phyloP scores from a whole-genome alignment of 2,329 filamentous ascomycete genomes.

The Raffaelea ambrosiae region DNA sequence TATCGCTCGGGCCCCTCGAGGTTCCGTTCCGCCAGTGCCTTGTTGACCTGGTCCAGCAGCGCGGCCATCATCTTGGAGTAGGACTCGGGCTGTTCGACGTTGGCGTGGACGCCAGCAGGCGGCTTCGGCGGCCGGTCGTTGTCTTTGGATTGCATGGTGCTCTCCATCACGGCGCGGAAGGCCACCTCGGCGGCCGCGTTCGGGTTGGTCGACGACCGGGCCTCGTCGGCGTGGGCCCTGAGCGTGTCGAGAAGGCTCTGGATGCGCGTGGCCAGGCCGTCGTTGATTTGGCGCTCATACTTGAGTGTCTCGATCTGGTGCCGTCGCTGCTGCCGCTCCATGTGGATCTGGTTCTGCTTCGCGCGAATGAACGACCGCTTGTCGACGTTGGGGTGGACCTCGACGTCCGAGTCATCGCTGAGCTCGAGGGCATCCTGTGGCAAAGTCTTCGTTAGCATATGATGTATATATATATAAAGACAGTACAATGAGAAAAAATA shows the following conservation, averaged over 20 bases:
- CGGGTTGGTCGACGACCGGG: conserved; percentile 36
- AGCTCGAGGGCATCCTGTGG: conserved; percentile 89
- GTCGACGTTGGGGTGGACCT: conserved; percentile 98
- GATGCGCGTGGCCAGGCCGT: conserved; percentile 75
- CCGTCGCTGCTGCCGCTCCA: conserved; percentile 76
- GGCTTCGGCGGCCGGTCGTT: conserved; percentile 67
- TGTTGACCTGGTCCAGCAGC: conserved; percentile 88
- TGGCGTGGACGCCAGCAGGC: conserved; percentile 69
- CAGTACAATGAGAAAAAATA: not conserved
- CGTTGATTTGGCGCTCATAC: conserved; percentile 89
- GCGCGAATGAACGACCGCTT: conserved; percentile 97
- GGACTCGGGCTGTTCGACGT: conserved; percentile 65
- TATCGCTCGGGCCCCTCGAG: conserved; percentile 51
- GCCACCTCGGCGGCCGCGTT: conserved; percentile 62
- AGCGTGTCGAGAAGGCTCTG: conserved; percentile 67
- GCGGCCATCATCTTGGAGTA: conserved; percentile 99
- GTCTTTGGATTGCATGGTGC: conserved; percentile 54
- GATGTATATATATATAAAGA: too few species aligned
- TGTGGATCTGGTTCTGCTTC: conserved; percentile 95
- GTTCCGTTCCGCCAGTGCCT: conserved; percentile 64
- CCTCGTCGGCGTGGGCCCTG: conserved; percentile 62
- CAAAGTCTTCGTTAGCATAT: too few species aligned
- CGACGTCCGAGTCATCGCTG: conserved; percentile 94
- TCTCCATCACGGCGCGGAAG: conserved; percentile 83
- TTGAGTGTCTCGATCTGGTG: conserved; percentile 85